Evolutionary conservation across 257 asterid species (phyloP).

Genomic region (Voacanga thouarsii): DNA sequence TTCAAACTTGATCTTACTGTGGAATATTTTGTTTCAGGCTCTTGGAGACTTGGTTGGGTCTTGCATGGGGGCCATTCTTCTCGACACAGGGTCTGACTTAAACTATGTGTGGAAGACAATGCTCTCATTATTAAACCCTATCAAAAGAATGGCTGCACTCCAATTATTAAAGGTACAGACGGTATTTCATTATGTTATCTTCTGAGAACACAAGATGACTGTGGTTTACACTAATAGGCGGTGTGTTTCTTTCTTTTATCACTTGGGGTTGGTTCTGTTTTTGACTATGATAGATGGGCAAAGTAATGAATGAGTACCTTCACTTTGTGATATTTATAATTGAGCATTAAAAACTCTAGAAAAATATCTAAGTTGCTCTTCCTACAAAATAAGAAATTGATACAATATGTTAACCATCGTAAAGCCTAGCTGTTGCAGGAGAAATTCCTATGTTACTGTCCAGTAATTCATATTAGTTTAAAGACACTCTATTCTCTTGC

Average conservation of each 20-base stretch:
- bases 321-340: too few species aligned
- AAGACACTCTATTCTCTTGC: too few species aligned
- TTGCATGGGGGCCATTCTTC: constrained; percentile 79
- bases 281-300: too few species aligned
- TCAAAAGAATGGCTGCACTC: constrained; percentile 55
- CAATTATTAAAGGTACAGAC: constrained; percentile 56
- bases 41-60: constrained; percentile 98
- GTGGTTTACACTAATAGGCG: too few species aligned
- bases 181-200: neutral
- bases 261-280: too few species aligned
- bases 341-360: neutral
- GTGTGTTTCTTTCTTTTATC: too few species aligned
- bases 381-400: too few species aligned
- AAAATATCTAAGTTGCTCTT: too few species aligned
- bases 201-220: neutral
- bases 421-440: neutral
- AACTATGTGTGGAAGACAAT: constrained; percentile 60
- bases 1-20: constrained; percentile 24
- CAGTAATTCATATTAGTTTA: neutral
- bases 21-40: constrained; percentile 54
- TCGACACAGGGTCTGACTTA: constrained; percentile 81
- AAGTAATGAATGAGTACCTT: too few species aligned
- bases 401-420: too few species aligned
- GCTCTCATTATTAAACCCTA: constrained; percentile 72
- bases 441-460: neutral